Percentiles rank a stretch among this genome's conserved stretches.
phyloP scores from a whole-genome alignment of 805 yeast species.

The Candida tammaniensis region DNA sequence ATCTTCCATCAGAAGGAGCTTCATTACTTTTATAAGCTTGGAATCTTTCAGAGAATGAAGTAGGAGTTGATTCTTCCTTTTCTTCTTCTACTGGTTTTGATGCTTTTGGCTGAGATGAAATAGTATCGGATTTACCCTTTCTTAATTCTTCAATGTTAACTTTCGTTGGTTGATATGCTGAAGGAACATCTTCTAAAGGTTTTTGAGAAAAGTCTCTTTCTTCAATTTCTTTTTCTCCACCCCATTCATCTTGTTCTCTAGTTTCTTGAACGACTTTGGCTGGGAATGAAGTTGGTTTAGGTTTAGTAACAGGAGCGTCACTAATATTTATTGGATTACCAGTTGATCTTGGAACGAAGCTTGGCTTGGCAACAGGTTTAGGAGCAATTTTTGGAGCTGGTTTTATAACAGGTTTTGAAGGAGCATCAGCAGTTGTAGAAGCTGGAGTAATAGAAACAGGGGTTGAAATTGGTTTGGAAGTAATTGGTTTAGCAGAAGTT shows the following conservation, averaged over 20 bases:
- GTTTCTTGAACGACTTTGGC: slow-evolving; percentile 21
- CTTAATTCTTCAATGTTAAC: slow-evolving; percentile 57
- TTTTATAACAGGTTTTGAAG: slow-evolving; percentile 17
- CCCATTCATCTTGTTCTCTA: slow-evolving; percentile 50
- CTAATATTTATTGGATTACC: slow-evolving; percentile 38
- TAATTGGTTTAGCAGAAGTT: slow-evolving; percentile 24
- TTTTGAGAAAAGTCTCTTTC: slow-evolving; percentile 50
- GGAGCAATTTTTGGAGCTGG: slow-evolving; percentile 15
- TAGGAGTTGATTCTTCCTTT: slow-evolving; percentile 42
- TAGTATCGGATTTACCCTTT: slow-evolving; percentile 45
- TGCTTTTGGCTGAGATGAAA: slow-evolving; percentile 38
- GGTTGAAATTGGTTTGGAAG: slow-evolving; percentile 28
- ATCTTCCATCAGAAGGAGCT: slow-evolving; percentile 42
- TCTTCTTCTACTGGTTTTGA: slow-evolving; percentile 13
- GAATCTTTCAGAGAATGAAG: slow-evolving; percentile 45
- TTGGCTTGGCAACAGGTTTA: slow-evolving; percentile 14
- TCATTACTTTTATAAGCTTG: slow-evolving; percentile 39
- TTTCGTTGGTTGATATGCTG: slow-evolving; percentile 66
- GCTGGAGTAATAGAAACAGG: slow-evolving; percentile 13
- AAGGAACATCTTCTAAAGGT: slow-evolving; percentile 52
- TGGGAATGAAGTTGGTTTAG: slow-evolving; percentile 12
- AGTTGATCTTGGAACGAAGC: slow-evolving; percentile 33
- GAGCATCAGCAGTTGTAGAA: slow-evolving; percentile 15
- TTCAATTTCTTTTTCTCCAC: slow-evolving; percentile 57
- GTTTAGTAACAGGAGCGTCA: slow-evolving; percentile 13